Evolutionary conservation across 371 early-diverging fungal genomes (phyloP).

Genomic region (Parasitella parasitica): DNA sequence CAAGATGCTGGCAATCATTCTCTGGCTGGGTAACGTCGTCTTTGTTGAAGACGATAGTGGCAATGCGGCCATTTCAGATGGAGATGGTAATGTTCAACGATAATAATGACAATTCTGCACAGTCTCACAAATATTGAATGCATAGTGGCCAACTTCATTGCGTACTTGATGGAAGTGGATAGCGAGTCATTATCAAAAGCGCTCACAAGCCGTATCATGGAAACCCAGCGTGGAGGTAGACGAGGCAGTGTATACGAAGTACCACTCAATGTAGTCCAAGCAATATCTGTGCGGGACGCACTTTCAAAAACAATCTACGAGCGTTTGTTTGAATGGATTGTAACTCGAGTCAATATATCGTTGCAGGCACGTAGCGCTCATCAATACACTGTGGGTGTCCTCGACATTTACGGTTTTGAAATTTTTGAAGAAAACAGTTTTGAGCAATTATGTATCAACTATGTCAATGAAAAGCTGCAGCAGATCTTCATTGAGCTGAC

Average conservation of each 20-base stretch:
- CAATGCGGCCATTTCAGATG: conserved; percentile 63
- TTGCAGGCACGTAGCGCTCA: conserved; percentile 64
- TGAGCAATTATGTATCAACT: conserved; percentile 99
- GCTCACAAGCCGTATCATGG: conserved; percentile 71
- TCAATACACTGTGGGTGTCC: conserved; percentile 86
- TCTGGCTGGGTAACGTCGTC: conserved; percentile 83
- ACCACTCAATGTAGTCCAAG: conserved; percentile 79
- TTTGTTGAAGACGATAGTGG: conserved; percentile 71
- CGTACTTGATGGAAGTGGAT: conserved; percentile 75
- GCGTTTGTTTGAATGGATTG: conserved; percentile 89
- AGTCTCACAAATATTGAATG: neutral
- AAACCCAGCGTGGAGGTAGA: conserved; percentile 80
- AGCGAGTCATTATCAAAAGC: conserved; percentile 63
- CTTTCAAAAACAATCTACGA: conserved; percentile 85
- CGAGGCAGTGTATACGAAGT: conserved; percentile 81
- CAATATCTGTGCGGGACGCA: conserved; percentile 81
- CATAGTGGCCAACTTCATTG: conserved; percentile 73
- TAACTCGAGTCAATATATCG: conserved; percentile 79
- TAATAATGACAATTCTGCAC: no score
- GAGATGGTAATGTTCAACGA: conserved; percentile 59
- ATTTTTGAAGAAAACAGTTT: conserved; percentile 98
- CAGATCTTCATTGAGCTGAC: conserved; percentile 99
- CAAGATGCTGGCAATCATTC: conserved; percentile 76
- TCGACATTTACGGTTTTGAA: conserved; percentile 97
- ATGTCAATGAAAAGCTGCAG: conserved; percentile 99